Conservation (phyloP, 2,329 filamentous ascomycete species). For the Triangularia setosa region DNA sequence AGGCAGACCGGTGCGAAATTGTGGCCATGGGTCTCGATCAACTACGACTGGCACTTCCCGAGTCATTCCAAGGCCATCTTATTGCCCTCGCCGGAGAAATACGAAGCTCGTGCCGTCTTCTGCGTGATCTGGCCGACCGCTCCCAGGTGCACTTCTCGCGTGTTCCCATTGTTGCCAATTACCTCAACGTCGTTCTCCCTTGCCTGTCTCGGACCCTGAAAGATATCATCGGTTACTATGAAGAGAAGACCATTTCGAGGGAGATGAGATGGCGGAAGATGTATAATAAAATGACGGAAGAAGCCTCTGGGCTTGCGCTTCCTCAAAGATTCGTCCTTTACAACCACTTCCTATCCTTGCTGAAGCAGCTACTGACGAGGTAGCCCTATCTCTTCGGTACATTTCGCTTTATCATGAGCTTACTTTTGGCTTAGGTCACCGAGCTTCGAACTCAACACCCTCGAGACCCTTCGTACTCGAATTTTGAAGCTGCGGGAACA, state of each 20-base stretch:
- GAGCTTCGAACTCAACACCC: conserved; percentile 52
- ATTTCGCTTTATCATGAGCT: conserved; percentile 1
- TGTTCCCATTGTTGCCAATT: conserved; percentile 49
- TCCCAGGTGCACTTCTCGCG: conserved; percentile 49
- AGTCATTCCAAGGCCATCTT: conserved; percentile 45
- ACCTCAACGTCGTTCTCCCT: conserved; percentile 54
- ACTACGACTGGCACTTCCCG: conserved; percentile 43
- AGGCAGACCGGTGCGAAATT: conserved; percentile 50
- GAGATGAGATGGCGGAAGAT: conserved; percentile 55
- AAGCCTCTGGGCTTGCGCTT: conserved; percentile 48
- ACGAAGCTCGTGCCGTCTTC: conserved; percentile 39
- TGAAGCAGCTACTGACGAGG: conserved; percentile 51
- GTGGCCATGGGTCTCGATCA: conserved; percentile 46
- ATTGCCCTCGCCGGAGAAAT: conserved; percentile 47
- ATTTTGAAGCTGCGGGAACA: conserved; percentile 50
- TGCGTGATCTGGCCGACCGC: conserved; percentile 53
- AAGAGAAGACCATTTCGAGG: conserved; percentile 45
- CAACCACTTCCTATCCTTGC: conserved; percentile 49
- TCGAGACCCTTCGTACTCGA: conserved; percentile 46
- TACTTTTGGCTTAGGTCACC: conserved; percentile 37
- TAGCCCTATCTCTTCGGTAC: conserved; percentile 25
- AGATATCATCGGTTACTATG: conserved; percentile 50
- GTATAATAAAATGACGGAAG: conserved; percentile 52
- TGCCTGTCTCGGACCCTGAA: conserved; percentile 49
- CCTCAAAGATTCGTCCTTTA: conserved; percentile 53